A percentile compares a stretch with the other conserved stretches of the same genome.
phyloP scores from a whole-genome alignment of 2,329 filamentous ascomycete species.

The Aspergillus sp. region DNA sequence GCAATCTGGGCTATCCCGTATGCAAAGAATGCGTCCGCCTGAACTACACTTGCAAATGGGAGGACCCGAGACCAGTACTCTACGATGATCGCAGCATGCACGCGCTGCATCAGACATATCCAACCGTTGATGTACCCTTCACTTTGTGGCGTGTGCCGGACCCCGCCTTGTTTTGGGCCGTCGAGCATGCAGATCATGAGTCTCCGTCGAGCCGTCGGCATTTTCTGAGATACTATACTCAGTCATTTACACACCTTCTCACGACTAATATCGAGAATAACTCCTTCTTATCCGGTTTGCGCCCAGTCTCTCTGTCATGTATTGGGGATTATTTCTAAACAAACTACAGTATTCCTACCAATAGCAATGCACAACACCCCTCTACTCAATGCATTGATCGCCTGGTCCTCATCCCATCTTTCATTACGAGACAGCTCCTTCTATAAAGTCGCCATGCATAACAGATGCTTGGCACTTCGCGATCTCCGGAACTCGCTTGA shows the following conservation, averaged over 20 bases:
- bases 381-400: slow-evolving; percentile 6
- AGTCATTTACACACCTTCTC: slow-evolving; percentile 7
- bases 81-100: not conserved
- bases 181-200: slow-evolving; percentile 6
- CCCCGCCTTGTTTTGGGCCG: slow-evolving; percentile 5
- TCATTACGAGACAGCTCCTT: slow-evolving; percentile 4
- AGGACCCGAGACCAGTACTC: slow-evolving; percentile 3
- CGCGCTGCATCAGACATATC: too few species aligned
- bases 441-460: slow-evolving; percentile 6
- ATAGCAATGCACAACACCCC: slow-evolving; percentile 7
- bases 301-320: too few species aligned
- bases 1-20: slow-evolving; percentile 7
- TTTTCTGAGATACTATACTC: slow-evolving; percentile 8
- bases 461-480: slow-evolving; percentile 1
- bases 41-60: slow-evolving; percentile 8
- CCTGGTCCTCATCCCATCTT: slow-evolving; percentile 6
- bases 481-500: slow-evolving; percentile 3
- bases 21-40: slow-evolving; percentile 6
- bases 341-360: slow-evolving; percentile 3
- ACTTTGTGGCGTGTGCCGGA: slow-evolving; percentile 3
- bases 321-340: too few species aligned
- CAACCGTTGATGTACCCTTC: not conserved
- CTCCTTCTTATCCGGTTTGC: slow-evolving; percentile 6
- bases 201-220: slow-evolving; percentile 6
- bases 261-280: slow-evolving; percentile 9